phyloP scores from a whole-genome alignment of 257 asterid species.

The Lycium barbarum region DNA sequence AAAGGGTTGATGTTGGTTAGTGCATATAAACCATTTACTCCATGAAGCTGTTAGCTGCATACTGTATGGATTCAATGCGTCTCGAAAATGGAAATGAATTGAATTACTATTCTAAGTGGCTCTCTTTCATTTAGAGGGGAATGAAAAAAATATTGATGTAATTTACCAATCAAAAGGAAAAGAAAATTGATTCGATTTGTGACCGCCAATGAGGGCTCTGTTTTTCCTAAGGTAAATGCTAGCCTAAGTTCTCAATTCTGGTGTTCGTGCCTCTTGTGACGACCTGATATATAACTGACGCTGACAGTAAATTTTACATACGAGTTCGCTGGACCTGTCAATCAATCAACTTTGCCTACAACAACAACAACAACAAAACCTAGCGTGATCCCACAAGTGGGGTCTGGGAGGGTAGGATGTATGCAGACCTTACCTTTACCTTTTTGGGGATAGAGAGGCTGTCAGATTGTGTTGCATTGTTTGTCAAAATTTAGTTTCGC shows the following conservation, averaged over 20 bases:
- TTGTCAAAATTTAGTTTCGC: not conserved
- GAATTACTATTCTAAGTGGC: not conserved
- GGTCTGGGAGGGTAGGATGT: too few relatives aligned
- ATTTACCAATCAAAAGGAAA: not conserved
- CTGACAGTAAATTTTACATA: not conserved
- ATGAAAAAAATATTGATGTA: not conserved
- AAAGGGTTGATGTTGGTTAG: not conserved
- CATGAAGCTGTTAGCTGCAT: conserved; percentile 10
- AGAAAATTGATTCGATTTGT: not conserved
- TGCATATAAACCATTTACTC: not conserved
- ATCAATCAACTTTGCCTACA: not conserved
- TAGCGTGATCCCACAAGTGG: too few relatives aligned
- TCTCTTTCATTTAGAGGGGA: not conserved
- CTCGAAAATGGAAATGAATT: not conserved
- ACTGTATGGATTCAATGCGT: not conserved
- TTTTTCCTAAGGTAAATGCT: not conserved
- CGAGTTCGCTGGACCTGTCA: not conserved
- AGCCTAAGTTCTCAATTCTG: not conserved
- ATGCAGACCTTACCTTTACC: too few relatives aligned
- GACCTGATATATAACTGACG: too few relatives aligned
- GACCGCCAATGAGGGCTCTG: not conserved
- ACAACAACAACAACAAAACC: too few relatives aligned
- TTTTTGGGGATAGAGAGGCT: too few relatives aligned
- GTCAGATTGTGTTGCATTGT: not conserved
- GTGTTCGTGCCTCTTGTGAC: not conserved